Evolutionary conservation across 129 eudicot genomes (phyloP).

Genomic region (Tanacetum coccineum): DNA sequence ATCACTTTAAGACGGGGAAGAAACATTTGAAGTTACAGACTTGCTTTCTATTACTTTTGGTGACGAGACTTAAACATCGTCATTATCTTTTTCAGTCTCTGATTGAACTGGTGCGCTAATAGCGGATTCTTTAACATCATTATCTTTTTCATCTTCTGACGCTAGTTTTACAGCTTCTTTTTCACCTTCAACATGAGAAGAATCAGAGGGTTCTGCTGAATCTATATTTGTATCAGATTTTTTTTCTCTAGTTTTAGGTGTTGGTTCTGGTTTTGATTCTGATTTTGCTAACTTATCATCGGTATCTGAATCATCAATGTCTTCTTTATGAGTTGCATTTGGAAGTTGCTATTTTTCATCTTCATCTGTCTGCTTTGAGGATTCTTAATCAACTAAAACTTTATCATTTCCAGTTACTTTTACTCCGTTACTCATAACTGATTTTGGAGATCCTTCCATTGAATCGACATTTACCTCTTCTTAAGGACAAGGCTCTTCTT

Average conservation of each 20-base stretch:
- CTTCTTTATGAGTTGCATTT: conserved; percentile 21
- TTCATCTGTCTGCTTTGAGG: conserved; percentile 35
- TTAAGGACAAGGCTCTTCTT: conserved; percentile 30
- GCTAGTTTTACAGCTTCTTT: conserved; percentile 31
- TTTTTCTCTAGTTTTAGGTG: conserved; percentile 30
- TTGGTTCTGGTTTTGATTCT: conserved; percentile 38
- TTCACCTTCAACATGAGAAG: conserved; percentile 43
- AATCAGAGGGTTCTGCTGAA: conserved; percentile 41
- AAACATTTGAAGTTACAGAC: conserved; percentile 22
- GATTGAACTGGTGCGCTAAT: background rate
- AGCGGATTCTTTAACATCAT: conserved; percentile 16
- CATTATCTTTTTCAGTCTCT: conserved; percentile 12
- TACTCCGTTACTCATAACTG: conserved; percentile 55
- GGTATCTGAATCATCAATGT: conserved; percentile 40
- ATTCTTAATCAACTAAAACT: conserved; percentile 36
- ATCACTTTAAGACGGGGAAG: conserved; percentile 32
- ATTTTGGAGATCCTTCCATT: conserved; percentile 43
- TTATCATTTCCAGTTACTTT: conserved; percentile 35
- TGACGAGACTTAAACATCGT: conserved; percentile 32
- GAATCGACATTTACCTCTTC: conserved; percentile 35
- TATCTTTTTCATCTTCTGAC: conserved; percentile 21
- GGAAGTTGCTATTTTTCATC: conserved; percentile 32
- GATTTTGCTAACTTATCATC: conserved; percentile 16
- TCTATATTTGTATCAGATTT: conserved; percentile 27
- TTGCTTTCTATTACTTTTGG: conserved; percentile 39